These are phyloP conservation scores for Suhomyces maxii DNA, from an alignment of 1,139 yeast genomes.

Conservation along the genomic window DNA sequence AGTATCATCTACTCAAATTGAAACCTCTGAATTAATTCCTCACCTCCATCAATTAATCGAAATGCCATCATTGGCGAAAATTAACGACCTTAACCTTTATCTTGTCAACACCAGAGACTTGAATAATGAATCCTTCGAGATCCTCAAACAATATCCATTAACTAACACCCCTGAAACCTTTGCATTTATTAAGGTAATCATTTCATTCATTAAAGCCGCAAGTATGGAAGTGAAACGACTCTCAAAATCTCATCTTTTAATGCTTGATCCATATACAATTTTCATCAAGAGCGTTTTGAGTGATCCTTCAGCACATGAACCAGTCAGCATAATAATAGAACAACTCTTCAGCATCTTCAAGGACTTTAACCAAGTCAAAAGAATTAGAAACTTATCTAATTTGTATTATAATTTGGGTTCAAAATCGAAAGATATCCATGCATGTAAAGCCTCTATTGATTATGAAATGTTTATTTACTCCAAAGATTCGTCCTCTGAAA, in stretches of 20 bases:
- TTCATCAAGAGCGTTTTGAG: slow-evolving; percentile 15
- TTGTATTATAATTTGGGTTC: slow-evolving; percentile 16
- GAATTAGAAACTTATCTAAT: slow-evolving; percentile 33
- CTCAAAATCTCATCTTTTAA: slow-evolving; percentile 19
- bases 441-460: slow-evolving; percentile 20
- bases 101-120: slow-evolving; percentile 1
- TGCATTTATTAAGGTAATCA: slow-evolving; percentile 7
- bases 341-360: slow-evolving; percentile 16
- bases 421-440: slow-evolving; percentile 3
- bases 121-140: slow-evolving; percentile 3
- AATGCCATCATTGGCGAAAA: background rate
- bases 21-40: background rate
- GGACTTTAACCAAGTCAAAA: slow-evolving; percentile 24
- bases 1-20: background rate
- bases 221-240: slow-evolving; percentile 11
- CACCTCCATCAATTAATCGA: background rate
- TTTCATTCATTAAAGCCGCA: slow-evolving; percentile 2
- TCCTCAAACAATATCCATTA: slow-evolving; percentile 7
- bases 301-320: slow-evolving; percentile 4
- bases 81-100: slow-evolving; percentile 5
- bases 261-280: slow-evolving; percentile 25
- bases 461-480: slow-evolving; percentile 23
- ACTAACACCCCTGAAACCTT: slow-evolving; percentile 4
- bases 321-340: slow-evolving; percentile 4
- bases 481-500: slow-evolving; percentile 11